A percentile compares a stretch with the other conserved stretches of the same genome.
These are phyloP conservation scores for Apostasia shenzhenica DNA, from an alignment of 106 monocot species.

Conservation along the genomic window DNA sequence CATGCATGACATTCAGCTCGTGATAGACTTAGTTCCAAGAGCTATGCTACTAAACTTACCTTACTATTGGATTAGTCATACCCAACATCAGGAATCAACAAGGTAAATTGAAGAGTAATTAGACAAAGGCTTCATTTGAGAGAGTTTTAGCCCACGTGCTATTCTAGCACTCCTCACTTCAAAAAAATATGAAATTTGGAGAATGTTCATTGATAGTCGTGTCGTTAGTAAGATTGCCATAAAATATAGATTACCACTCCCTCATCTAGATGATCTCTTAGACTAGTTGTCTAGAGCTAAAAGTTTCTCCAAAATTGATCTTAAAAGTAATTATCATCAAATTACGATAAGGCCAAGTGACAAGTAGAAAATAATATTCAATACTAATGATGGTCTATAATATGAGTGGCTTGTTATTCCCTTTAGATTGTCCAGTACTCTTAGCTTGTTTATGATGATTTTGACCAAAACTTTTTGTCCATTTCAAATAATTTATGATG, in stretches of 20 bases:
- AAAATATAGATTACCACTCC: no score
- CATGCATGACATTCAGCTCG: neutral
- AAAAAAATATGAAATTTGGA: neutral
- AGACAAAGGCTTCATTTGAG: neutral
- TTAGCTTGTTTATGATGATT: neutral
- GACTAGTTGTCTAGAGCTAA: no score
- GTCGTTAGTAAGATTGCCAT: no score
- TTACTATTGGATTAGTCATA: neutral
- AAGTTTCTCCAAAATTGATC: no score
- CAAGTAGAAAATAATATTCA: no score
- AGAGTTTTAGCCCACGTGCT: neutral
- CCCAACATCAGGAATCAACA: neutral
- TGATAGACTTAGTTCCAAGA: neutral
- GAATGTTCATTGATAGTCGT: neutral
- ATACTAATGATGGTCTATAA: no score
- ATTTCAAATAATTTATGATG: no score
- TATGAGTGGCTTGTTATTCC: no score
- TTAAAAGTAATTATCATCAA: no score
- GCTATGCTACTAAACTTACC: neutral
- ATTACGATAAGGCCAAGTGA: no score
- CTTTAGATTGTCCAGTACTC: no score
- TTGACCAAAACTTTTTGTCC: neutral
- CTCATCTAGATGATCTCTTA: no score
- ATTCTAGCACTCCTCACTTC: neutral
- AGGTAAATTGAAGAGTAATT: neutral